These are phyloP conservation scores for Salvia splendens DNA, from an alignment of 257 asterid genomes.

Conservation along the genomic window DNA sequence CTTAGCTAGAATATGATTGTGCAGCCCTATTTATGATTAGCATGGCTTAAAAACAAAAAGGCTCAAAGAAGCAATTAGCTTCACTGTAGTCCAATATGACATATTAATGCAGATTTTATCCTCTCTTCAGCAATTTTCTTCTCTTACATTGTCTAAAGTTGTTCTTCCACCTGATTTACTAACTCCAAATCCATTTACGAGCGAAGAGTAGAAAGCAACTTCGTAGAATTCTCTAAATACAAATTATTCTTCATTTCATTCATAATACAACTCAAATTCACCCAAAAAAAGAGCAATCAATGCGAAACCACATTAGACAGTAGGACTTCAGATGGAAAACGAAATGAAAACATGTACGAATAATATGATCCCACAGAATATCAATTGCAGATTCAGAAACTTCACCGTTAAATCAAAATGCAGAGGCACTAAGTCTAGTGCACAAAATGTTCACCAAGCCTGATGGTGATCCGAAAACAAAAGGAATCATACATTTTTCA, in stretches of 20 bases:
- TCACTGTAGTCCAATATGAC: not conserved
- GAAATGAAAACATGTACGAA: not conserved
- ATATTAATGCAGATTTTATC: not conserved
- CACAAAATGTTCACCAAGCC: not conserved
- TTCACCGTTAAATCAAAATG: not conserved
- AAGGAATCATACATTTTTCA: not conserved
- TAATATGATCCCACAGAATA: slow-evolving; percentile 11
- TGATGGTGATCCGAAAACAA: slow-evolving; percentile 1
- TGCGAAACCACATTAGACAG: not conserved
- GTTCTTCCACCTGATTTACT: slow-evolving; percentile 5
- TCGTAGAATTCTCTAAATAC: not conserved
- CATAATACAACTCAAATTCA: not conserved
- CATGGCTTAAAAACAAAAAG: slow-evolving; percentile 8
- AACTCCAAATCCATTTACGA: not conserved
- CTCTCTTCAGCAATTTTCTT: not conserved
- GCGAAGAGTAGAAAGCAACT: not conserved
- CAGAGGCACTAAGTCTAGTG: not conserved
- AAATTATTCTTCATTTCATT: slow-evolving; percentile 1
- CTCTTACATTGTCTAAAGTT: not conserved
- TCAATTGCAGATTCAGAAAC: slow-evolving; percentile 7
- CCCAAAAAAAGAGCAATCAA: not conserved
- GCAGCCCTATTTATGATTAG: not conserved
- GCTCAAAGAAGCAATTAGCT: slow-evolving; percentile 20
- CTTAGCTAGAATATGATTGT: slow-evolving; percentile 26
- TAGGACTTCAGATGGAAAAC: slow-evolving; percentile 16